Base-by-base conservation (phyloP, 441 rosid species). In the Pelargonium citronellum region DNA sequence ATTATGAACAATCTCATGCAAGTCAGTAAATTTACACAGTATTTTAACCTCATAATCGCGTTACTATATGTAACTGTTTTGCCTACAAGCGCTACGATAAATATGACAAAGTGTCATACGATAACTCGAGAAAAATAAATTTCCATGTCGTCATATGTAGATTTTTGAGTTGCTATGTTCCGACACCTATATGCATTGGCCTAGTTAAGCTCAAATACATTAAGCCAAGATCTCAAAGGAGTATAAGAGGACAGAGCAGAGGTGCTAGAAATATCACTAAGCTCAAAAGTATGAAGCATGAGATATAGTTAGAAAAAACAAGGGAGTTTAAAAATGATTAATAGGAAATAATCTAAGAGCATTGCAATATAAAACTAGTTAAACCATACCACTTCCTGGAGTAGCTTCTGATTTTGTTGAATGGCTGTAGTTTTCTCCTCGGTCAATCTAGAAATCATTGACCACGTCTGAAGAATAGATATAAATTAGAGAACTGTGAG, bases 341-440 rank as follows among this genome's bases (percentile, higher is more conserved):
- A 16, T 1, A 34, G 22, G 44, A 70, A 10, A 44, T 20, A 22
- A 27, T 22, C 30, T 17, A 4, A 19, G 22, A 10, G 1, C 55
- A 43, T 37, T 66, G 1, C 22, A 47, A 60, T 19, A 64, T 9
- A 46, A 57, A 47, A 22, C 66, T 34, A 68, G 53, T 49, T 30
- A 58, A 69, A 17, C 68, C 79, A 67, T 86, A 92, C 97, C 90
- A 92, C 81, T 82, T 91, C 97, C 67, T 75, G 83, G 37, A 16
- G 79, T 71, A 93, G 85, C 87, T 71, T 79, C 78, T 81, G 82
- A 69, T 79, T 86, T 81, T 82, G 87, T 67, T 83, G 83, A 65
- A 83, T 71, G 53, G 92, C 91, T 68, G 71, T 69, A 72, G 82
- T 62, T 82, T 86, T 93, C 86, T 93, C 96, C n/a, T 87, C 92